These are phyloP conservation scores for Acanthochlamys bracteata DNA, from an alignment of 106 monocot species.

Conservation along the genomic window DNA sequence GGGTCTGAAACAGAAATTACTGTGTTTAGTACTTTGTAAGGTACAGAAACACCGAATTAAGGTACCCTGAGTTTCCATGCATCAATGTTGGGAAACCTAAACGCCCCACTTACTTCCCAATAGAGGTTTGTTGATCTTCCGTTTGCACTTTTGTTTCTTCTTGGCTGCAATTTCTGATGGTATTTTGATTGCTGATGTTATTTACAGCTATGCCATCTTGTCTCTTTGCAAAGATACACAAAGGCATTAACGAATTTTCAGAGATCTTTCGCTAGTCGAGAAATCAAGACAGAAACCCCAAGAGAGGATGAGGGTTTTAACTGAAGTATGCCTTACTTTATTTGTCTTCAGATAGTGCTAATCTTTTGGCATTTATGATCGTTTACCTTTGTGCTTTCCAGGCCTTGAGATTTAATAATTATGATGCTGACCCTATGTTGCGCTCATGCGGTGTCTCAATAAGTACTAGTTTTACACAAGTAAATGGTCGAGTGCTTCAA, in stretches of 20 bases:
- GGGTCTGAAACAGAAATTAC: slow-evolving; percentile 42
- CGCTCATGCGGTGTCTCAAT: slow-evolving; percentile 65
- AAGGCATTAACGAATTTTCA: slow-evolving; percentile 72
- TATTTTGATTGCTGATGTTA: neutral
- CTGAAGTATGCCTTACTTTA: slow-evolving; percentile 28
- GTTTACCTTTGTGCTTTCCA: slow-evolving; percentile 4
- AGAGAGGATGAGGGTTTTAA: slow-evolving; percentile 70
- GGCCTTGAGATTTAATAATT: slow-evolving; percentile 60
- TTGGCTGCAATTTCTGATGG: neutral
- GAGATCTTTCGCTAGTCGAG: slow-evolving; percentile 81
- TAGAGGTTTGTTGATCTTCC: slow-evolving; percentile 48
- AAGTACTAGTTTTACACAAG: slow-evolving; percentile 49
- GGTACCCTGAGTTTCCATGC: slow-evolving; percentile 53
- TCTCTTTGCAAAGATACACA: slow-evolving; percentile 83
- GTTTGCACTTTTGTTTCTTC: neutral
- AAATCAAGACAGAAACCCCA: slow-evolving; percentile 95
- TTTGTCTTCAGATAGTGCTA: too few relatives aligned
- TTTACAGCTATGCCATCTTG: slow-evolving; percentile 56
- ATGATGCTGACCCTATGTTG: slow-evolving; percentile 78
- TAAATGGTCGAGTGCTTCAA: slow-evolving; percentile 71
- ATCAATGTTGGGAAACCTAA: slow-evolving; percentile 95
- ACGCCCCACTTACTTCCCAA: slow-evolving; percentile 72
- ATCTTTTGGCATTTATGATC: too few relatives aligned
- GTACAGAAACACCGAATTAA: slow-evolving; percentile 30
- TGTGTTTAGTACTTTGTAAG: slow-evolving; percentile 71